A percentile compares a stretch with the other conserved stretches of the same genome.
Conservation (phyloP, 2,329 filamentous ascomycete species). For the Aspergillus sp. region DNA sequence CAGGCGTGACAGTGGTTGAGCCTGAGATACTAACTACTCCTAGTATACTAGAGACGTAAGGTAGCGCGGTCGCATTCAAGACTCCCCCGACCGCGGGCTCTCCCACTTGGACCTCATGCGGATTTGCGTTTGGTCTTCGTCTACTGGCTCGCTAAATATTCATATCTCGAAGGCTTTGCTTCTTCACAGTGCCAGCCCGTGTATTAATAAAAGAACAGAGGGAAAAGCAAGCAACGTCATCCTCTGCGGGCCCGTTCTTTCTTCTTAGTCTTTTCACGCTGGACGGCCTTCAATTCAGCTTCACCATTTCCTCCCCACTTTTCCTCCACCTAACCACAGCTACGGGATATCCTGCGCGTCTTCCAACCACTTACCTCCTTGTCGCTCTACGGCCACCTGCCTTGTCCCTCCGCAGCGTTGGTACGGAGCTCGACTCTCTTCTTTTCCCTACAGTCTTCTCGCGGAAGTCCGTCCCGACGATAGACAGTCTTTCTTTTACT, state of each 20-base stretch:
- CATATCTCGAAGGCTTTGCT: neutral
- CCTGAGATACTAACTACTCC: too few relatives aligned
- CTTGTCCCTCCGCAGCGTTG: neutral
- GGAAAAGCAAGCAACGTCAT: slow-evolving; percentile 9
- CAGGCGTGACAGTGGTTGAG: neutral
- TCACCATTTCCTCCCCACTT: slow-evolving; percentile 10
- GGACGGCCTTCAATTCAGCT: slow-evolving; percentile 15
- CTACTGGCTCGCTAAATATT: neutral
- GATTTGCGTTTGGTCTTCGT: neutral
- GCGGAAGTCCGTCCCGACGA: neutral
- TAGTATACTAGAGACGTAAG: neutral
- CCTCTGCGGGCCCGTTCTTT: neutral
- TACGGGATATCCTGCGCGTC: neutral
- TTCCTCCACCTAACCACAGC: neutral
- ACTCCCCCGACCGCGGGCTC: slow-evolving; percentile 7
- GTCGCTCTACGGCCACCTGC: neutral
- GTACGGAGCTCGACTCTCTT: neutral
- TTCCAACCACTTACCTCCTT: neutral
- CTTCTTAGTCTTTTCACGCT: slow-evolving; percentile 9
- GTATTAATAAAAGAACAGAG: neutral
- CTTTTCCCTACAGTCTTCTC: neutral
- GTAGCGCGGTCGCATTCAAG: neutral
- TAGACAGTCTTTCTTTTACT: slow-evolving; percentile 3
- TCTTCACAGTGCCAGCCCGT: neutral
- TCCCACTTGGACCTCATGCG: neutral